Base-by-base conservation (phyloP, 495 filamentous ascomycete species). In the Xylaria grammica region DNA sequence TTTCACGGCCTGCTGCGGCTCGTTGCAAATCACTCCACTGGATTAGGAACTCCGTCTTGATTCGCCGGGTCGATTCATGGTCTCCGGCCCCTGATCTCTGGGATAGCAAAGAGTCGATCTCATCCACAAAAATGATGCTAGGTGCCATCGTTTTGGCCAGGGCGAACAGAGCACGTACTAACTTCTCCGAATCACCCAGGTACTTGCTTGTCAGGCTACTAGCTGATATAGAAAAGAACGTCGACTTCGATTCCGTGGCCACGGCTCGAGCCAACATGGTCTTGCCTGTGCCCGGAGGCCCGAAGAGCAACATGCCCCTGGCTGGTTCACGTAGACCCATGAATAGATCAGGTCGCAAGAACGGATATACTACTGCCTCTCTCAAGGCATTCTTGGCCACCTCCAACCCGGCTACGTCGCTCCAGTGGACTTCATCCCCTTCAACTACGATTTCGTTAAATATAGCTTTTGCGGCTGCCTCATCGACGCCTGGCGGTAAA, bases 101-200 rank as follows among this genome's bases (percentile, higher is more conserved):
- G 0, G 92, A 96, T 1, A 99, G 83, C 5, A 99, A 78, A 1
- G 95, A 97, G 74, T 99, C 95, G 69, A 99, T 99, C 74, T 99
- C 95, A 70, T 99, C 95, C 6, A 99, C 94, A 67, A 99, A 99
- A 67, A 99, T 99, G 75, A 99, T 98, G 62, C 90, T 93, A 0
- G 95, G 95, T 0, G 95, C 94, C 29, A 98, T 86, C 19, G 88
- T 84, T 71, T 97, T 97, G 26, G 95, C 94, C 8, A 98, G 82
- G 0, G 87, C 87, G 71, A 99, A 99, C 19, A 98, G 84, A 1
- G 96, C 95, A 19, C 93, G 88, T 4, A 99, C 95, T 20, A 98
- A 89, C 78, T 98, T 98, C 76, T 98, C 95, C 24, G 90, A 94
- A 75, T 99, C 95, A 34, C 95, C 95, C 45, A 98, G 88, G 79